Percentiles rank a stretch among this genome's conserved stretches.
Conservation (phyloP, 139 green algal species). For the Trebouxia sp. region DNA sequence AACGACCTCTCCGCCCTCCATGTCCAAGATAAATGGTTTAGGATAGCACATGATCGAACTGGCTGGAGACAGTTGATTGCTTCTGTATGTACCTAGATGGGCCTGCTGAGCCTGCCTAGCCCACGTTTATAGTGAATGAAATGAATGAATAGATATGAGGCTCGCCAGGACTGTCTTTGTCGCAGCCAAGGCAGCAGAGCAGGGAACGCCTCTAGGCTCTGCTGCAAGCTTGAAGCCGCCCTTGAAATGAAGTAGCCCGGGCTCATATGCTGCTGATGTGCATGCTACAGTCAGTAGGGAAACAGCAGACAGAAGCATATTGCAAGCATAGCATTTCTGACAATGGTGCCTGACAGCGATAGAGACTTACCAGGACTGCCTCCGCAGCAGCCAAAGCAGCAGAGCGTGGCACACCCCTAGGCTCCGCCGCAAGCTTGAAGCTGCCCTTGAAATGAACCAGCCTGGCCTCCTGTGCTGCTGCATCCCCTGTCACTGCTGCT, state of each 20-base stretch:
- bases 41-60: no score
- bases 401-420: not conserved
- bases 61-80: no score
- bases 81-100: no score
- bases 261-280: not conserved
- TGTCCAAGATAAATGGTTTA: no score
- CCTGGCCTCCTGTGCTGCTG: not conserved
- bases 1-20: no score
- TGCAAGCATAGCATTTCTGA: not conserved
- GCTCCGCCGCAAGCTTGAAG: constrained; percentile 14
- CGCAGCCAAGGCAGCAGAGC: constrained; percentile 10
- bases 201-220: not conserved
- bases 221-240: constrained; percentile 6
- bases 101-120: no score
- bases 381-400: constrained; percentile 19
- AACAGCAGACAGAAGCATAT: not conserved
- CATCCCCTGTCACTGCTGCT: no score
- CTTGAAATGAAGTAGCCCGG: not conserved
- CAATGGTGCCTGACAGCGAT: not conserved
- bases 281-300: not conserved
- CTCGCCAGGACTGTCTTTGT: not conserved
- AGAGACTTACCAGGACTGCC: not conserved
- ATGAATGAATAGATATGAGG: no score
- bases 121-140: no score
- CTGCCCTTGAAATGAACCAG: not conserved